Evolutionary conservation across 768 basidiomycete species (phyloP), one percentile per base, ranked within the genome.

Genomic region (Lepiota brunneoincarnata): DNA sequence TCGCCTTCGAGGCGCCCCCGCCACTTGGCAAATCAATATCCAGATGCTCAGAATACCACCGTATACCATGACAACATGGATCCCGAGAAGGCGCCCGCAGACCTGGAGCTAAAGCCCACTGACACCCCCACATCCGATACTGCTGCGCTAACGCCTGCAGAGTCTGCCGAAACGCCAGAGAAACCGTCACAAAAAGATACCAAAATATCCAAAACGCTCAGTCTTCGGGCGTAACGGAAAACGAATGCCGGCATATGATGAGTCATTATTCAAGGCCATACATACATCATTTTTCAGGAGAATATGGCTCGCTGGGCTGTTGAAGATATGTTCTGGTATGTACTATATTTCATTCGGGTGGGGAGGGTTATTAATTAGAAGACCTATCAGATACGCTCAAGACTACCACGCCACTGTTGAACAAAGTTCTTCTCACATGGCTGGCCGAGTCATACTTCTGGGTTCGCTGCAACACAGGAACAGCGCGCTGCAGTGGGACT

Each of bases 361-460:
- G 4, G 9, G 36, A 54, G 41, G 5, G 24, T 31, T 15, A 26
- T 18, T 42, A n/a, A 50, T 31, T 63, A 21, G 15, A 23, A 4
- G 18, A 12, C 49, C 24, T 26, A 51, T 37, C 58, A 63, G 78
- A 79, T 56, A 78, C 77, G 0, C 65, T 83, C 36, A 74, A 74
- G 48, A 81, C 81, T 9, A 78, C 77, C 1, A 75, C 81, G 4
- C 82, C 84, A 0, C 74, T 87, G 1, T 64, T 86, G 17, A 82
- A 71, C 60, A 84, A 85, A 59, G 74, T 79, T 17, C 64, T 87
- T 4, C 68, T 87, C n/a, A 75, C 75, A 1, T 87, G 81, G 79
- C 73, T 86, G 6, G 71, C 75, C 0, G 70, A 76, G 2, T 76
- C 79, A 0, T 86, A 79, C 62, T 18, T 64, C 20, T 78, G 71